phyloP scores from a whole-genome alignment of 2,329 filamentous ascomycete species.

The Sporothrix brasiliensis region DNA sequence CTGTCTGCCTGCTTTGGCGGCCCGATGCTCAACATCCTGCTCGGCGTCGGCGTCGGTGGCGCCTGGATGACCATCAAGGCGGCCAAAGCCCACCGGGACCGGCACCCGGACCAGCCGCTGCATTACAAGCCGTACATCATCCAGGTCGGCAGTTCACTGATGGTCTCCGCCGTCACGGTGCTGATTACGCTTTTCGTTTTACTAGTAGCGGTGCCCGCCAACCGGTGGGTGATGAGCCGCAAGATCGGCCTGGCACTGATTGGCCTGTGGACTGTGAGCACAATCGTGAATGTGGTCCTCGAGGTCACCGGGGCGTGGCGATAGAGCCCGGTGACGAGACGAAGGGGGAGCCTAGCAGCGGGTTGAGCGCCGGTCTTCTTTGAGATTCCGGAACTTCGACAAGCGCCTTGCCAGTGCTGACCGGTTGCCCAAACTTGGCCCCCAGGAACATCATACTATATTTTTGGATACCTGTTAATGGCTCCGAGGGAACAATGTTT shows the following conservation, averaged over 20 bases:
- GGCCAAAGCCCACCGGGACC: constrained; percentile 65
- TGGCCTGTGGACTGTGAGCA: constrained; percentile 77
- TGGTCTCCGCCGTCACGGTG: constrained; percentile 83
- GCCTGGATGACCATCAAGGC: constrained; percentile 80
- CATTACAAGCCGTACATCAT: constrained; percentile 79
- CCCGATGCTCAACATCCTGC: constrained; percentile 93
- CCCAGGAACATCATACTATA: neutral
- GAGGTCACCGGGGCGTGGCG: constrained; percentile 66
- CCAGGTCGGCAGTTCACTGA: constrained; percentile 78
- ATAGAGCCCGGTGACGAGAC: neutral
- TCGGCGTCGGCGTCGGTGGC: constrained; percentile 91
- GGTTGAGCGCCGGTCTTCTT: neutral
- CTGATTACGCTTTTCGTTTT: constrained; percentile 77
- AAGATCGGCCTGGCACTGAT: constrained; percentile 82
- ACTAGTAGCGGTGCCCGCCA: constrained; percentile 78
- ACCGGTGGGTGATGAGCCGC: constrained; percentile 81
- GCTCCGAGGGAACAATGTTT: neutral
- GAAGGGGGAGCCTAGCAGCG: neutral
- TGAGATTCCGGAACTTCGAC: constrained; percentile 10
- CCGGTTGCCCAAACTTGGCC: neutral
- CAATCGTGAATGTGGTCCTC: constrained; percentile 76
- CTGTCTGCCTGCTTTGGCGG: constrained; percentile 95
- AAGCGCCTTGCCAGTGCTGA: neutral
- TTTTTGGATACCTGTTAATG: neutral
- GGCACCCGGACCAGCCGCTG: constrained; percentile 66